phyloP scores from a whole-genome alignment of 129 eudicot species.

The Lactuca sativa region DNA sequence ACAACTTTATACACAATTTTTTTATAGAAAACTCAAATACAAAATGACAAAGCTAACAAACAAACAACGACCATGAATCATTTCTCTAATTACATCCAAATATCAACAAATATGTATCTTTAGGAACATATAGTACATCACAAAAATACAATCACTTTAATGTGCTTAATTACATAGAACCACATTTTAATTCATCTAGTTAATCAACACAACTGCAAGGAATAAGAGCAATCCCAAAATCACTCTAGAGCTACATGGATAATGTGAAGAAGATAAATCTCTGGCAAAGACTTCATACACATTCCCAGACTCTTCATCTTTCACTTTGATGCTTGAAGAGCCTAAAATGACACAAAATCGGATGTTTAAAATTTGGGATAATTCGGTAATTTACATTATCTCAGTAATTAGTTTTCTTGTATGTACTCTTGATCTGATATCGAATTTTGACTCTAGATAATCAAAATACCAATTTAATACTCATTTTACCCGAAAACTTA shows the following conservation, averaged over 20 bases:
- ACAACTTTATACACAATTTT: no score
- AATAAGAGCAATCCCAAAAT: slow-evolving; percentile 27
- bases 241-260: slow-evolving; percentile 11
- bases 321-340: slow-evolving; percentile 80
- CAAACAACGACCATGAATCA: background rate
- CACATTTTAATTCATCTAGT: background rate
- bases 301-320: slow-evolving; percentile 64
- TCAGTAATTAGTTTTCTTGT: background rate
- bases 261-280: slow-evolving; percentile 44
- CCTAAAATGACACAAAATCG: slow-evolving; percentile 42
- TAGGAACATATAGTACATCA: background rate
- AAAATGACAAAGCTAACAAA: background rate
- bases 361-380: background rate
- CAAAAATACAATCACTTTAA: background rate
- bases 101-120: background rate
- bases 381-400: background rate
- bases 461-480: no score
- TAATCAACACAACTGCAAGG: slow-evolving; percentile 4
- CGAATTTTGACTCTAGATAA: background rate
- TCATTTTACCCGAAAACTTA: no score
- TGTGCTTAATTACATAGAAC: background rate
- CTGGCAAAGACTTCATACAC: slow-evolving; percentile 56
- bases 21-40: no score
- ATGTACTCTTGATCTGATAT: background rate
- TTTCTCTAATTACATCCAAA: background rate